Evolutionary conservation across 768 basidiomycete genomes (phyloP).

Genomic region (Cyclocybe aegerita): DNA sequence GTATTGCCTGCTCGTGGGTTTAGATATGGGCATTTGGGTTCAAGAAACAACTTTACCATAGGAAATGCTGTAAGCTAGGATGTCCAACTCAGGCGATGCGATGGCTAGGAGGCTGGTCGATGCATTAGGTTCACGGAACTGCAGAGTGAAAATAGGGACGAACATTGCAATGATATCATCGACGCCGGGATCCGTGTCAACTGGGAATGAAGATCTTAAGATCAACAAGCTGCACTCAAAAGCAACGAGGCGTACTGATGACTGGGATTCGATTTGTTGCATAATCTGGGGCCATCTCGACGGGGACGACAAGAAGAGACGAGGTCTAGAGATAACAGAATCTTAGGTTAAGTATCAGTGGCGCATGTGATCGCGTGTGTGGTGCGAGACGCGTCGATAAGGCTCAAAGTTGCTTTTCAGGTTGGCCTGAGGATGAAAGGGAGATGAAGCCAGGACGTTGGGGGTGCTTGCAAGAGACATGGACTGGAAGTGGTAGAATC

Average conservation of each 20-base stretch:
- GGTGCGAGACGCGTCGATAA: too few relatives aligned
- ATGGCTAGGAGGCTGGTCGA: conserved; percentile 65
- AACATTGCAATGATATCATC: conserved; percentile 82
- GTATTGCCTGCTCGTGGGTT: conserved; percentile 59
- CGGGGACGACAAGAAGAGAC: conserved; percentile 31
- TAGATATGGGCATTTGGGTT: not conserved
- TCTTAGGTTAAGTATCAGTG: too few relatives aligned
- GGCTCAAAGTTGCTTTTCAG: too few relatives aligned
- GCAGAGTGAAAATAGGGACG: conserved; percentile 17
- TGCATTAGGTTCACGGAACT: not conserved
- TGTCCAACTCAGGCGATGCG: conserved; percentile 80
- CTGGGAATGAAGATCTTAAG: conserved; percentile 30
- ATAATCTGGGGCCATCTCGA: conserved; percentile 12
- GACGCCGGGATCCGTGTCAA: conserved; percentile 86
- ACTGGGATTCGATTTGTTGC: conserved; percentile 80
- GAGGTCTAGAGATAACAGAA: not conserved
- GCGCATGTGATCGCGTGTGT: too few relatives aligned
- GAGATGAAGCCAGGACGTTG: too few relatives aligned
- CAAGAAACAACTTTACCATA: conserved; percentile 55
- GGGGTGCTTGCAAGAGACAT: too few relatives aligned
- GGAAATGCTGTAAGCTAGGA: conserved; percentile 72
- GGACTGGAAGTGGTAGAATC: not conserved
- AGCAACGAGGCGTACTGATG: conserved; percentile 52
- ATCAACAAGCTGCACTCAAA: not conserved
- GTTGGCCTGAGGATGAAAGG: too few relatives aligned